Percentiles rank a stretch among this genome's conserved stretches.
Evolutionary conservation across 108 stramenopile species (phyloP).

Genomic region (Fragilaria crotonensis): DNA sequence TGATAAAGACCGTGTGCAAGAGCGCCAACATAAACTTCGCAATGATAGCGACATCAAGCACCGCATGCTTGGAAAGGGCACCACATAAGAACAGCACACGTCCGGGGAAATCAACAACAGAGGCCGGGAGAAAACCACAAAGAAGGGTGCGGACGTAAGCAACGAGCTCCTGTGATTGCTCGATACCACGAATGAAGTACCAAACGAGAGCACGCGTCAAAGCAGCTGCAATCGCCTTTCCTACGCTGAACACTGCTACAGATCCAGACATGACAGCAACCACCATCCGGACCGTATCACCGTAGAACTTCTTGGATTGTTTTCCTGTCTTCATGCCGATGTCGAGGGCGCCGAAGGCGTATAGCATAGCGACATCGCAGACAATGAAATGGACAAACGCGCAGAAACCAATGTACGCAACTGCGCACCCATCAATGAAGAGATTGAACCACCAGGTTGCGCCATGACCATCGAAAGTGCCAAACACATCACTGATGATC

Average conservation of each 20-base stretch:
- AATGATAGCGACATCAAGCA: not conserved
- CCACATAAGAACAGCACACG: not conserved
- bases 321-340: conserved; percentile 36
- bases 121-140: not conserved
- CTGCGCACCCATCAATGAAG: conserved; percentile 7
- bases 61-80: conserved; percentile 5
- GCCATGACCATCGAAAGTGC: not conserved
- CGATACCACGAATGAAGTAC: conserved; percentile 3
- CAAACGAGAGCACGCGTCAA: conserved; percentile 11
- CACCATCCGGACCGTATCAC: conserved; percentile 22
- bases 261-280: conserved; percentile 16
- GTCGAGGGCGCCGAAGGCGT: conserved; percentile 38
- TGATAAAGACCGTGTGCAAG: too few relatives aligned
- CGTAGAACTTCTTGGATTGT: conserved; percentile 33
- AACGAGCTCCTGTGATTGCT: not conserved
- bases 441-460: conserved; percentile 1
- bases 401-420: conserved; percentile 20
- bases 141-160: not conserved
- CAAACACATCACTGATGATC: not conserved
- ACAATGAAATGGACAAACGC: conserved; percentile 27
- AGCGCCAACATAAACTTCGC: too few relatives aligned
- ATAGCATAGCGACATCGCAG: conserved; percentile 37
- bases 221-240: conserved; percentile 8
- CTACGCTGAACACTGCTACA: conserved; percentile 14
- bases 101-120: not conserved